Conservation (phyloP, 257 asterid species). For the Misopates orontium region DNA sequence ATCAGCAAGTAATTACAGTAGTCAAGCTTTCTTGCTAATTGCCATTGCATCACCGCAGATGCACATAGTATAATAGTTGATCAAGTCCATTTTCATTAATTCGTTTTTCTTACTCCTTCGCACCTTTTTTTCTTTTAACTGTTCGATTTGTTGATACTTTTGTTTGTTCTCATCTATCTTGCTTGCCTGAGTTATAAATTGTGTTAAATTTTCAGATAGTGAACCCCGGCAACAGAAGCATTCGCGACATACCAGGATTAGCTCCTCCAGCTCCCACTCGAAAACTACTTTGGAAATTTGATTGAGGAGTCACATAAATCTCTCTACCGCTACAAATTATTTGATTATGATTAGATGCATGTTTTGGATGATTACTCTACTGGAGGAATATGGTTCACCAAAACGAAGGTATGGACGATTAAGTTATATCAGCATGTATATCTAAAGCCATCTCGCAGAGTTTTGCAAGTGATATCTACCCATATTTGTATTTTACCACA, state of each 20-base stretch:
- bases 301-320: constrained; percentile 29
- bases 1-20: too few species aligned
- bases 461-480: constrained; percentile 28
- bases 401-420: constrained; percentile 20
- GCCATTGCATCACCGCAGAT: constrained; percentile 2
- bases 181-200: constrained; percentile 13
- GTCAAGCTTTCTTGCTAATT: neutral
- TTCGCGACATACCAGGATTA: constrained; percentile 87
- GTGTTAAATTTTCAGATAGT: constrained; percentile 59
- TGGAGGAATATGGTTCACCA: constrained; percentile 21
- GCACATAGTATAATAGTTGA: neutral
- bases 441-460: constrained; percentile 21
- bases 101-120: too few species aligned
- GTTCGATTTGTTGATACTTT: neutral
- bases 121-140: too few species aligned
- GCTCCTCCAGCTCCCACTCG: constrained; percentile 95
- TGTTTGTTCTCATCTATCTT: neutral
- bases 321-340: constrained; percentile 14
- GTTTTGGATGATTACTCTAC: constrained; percentile 19
- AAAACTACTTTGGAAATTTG: constrained; percentile 62
- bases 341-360: constrained; percentile 26
- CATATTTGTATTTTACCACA: constrained; percentile 26
- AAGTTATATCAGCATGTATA: constrained; percentile 23
- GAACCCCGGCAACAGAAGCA: constrained; percentile 78
- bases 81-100: neutral